phyloP scores from a whole-genome alignment of 495 filamentous ascomycete genomes.

The Xylaria bambusicola region DNA sequence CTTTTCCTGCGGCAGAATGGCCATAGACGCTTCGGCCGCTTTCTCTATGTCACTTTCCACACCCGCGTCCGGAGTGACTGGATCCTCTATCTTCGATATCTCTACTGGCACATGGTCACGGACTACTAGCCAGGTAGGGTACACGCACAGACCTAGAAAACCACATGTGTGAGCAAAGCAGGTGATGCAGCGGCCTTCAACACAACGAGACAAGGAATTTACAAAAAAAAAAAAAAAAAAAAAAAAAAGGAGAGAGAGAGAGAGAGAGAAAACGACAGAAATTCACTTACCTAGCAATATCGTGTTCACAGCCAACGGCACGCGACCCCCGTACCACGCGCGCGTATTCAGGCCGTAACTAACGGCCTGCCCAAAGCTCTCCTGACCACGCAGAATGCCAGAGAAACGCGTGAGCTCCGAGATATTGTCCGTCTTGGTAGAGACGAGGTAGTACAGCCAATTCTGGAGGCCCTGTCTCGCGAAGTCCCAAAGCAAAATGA shows the following conservation, averaged over 20 bases:
- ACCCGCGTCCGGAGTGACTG: not conserved
- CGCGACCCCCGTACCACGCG: constrained; percentile 49
- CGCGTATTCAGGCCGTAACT: constrained; percentile 32
- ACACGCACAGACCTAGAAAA: constrained; percentile 22
- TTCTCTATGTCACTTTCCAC: constrained; percentile 17
- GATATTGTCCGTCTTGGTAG: constrained; percentile 30
- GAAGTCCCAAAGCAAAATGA: constrained; percentile 50
- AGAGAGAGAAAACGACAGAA: not conserved
- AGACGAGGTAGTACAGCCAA: constrained; percentile 36
- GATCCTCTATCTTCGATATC: not conserved
- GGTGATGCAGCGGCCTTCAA: not conserved
- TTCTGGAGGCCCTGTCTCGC: constrained; percentile 50
- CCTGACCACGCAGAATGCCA: constrained; percentile 33
- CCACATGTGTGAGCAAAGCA: not conserved
- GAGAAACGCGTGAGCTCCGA: constrained; percentile 33
- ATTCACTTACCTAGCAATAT: constrained; percentile 45
- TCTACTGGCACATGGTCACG: constrained; percentile 23
- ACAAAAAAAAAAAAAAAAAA: too few species aligned
- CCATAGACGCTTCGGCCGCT: not conserved
- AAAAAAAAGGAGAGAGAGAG: too few species aligned
- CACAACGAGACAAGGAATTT: too few species aligned
- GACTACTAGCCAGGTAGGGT: constrained; percentile 30
- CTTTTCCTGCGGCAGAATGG: constrained; percentile 2
- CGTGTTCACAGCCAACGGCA: constrained; percentile 52
- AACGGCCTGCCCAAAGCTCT: constrained; percentile 23